Percentiles rank a stretch among this genome's conserved stretches.
Evolutionary conservation across 2,329 filamentous ascomycete species (phyloP).

Genomic region (Hawksworthiomyces lignivorus): DNA sequence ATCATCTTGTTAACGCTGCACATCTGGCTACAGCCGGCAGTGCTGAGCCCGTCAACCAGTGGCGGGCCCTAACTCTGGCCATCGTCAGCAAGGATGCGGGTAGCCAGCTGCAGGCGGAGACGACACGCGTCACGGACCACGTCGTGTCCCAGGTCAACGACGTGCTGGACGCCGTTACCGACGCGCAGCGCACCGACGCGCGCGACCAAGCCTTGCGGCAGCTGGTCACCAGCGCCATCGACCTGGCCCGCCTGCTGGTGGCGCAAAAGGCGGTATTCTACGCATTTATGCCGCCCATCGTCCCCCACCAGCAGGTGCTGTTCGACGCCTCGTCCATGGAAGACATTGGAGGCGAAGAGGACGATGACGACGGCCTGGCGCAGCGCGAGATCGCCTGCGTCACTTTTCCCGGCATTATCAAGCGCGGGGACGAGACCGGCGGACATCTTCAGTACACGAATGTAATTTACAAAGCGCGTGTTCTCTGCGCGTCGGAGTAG

Average conservation of each 20-base stretch:
- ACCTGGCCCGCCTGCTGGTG: slow-evolving; percentile 47
- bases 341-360: slow-evolving; percentile 50
- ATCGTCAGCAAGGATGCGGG: slow-evolving; percentile 48
- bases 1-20: neutral
- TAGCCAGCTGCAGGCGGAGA: slow-evolving; percentile 38
- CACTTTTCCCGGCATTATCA: slow-evolving; percentile 57
- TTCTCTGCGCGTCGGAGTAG: slow-evolving; percentile 48
- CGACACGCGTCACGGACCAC: slow-evolving; percentile 31
- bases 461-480: slow-evolving; percentile 58
- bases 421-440: slow-evolving; percentile 58
- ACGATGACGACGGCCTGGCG: slow-evolving; percentile 27
- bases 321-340: slow-evolving; percentile 58
- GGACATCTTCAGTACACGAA: slow-evolving; percentile 53
- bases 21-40: slow-evolving; percentile 9
- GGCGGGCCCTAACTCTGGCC: slow-evolving; percentile 57
- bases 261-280: slow-evolving; percentile 53
- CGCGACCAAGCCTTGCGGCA: slow-evolving; percentile 47
- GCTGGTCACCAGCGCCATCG: slow-evolving; percentile 45
- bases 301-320: slow-evolving; percentile 43
- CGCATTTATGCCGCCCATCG: slow-evolving; percentile 46
- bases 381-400: slow-evolving; percentile 52
- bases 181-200: slow-evolving; percentile 12
- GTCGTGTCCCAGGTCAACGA: slow-evolving; percentile 40
- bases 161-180: slow-evolving; percentile 32
- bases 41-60: slow-evolving; percentile 47